Evolutionary conservation across 306 rosid genomes (phyloP).

Genomic region (Canavalia gladiata): DNA sequence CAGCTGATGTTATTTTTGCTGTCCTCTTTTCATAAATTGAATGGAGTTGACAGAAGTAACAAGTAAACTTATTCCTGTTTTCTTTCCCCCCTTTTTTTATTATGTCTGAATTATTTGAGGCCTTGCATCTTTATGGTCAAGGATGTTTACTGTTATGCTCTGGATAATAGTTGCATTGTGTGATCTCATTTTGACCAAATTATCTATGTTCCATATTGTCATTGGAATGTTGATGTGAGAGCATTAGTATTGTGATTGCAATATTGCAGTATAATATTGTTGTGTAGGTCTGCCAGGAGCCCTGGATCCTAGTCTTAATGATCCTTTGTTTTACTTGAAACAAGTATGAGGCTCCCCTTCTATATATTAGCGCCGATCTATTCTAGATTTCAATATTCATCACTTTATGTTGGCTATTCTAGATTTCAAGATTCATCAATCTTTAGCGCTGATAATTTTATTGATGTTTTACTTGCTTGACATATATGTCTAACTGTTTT

Average conservation of each 20-base stretch:
- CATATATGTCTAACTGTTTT: constrained; percentile 5
- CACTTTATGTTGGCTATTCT: background rate
- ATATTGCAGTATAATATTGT: background rate
- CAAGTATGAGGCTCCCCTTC: constrained; percentile 17
- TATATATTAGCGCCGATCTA: background rate
- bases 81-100: background rate
- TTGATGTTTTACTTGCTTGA: background rate
- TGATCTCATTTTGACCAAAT: constrained; percentile 10
- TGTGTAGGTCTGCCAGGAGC: background rate
- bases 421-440: background rate
- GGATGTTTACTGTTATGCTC: constrained; percentile 11
- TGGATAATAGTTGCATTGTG: constrained; percentile 16
- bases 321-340: constrained; percentile 14
- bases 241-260: constrained; percentile 5
- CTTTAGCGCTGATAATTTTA: background rate
- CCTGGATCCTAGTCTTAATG: constrained; percentile 6
- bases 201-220: background rate
- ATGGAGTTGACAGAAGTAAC: background rate
- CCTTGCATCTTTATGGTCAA: constrained; percentile 6
- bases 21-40: constrained; percentile 16
- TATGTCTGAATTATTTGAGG: background rate
- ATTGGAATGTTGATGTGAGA: constrained; percentile 7
- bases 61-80: background rate
- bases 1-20: background rate
- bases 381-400: constrained; percentile 6